Percentiles rank a stretch among this genome's conserved stretches.
Conservation (phyloP, 768 basidiomycete genomes). For the Collybia sordida region DNA sequence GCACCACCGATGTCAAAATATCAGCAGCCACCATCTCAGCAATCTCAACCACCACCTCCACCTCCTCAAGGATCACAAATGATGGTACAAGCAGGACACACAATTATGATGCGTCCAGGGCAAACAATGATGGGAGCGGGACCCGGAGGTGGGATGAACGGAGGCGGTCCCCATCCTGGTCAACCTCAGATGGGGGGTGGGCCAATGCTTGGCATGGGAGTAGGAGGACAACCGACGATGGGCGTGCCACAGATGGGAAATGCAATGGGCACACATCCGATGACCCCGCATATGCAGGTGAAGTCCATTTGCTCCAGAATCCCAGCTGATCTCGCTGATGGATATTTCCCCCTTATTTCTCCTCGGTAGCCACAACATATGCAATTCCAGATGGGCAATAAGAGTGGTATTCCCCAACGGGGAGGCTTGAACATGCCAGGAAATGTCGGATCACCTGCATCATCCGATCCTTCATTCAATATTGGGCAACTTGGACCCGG, state of each 20-base stretch:
- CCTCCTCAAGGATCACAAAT: constrained; percentile 34
- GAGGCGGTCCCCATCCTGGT: constrained; percentile 17
- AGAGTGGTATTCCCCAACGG: constrained; percentile 27
- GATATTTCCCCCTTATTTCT: background rate
- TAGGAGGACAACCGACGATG: constrained; percentile 20
- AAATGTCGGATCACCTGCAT: constrained; percentile 43
- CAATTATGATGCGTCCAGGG: constrained; percentile 29
- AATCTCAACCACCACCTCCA: constrained; percentile 27
- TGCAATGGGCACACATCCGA: constrained; percentile 19
- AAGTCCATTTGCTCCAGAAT: constrained; percentile 1
- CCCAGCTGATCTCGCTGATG: background rate
- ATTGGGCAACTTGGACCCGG: constrained; percentile 28
- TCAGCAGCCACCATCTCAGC: constrained; percentile 28
- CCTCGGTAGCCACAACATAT: constrained; percentile 16
- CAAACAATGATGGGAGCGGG: constrained; percentile 37
- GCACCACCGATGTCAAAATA: constrained; percentile 26
- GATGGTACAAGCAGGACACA: constrained; percentile 26
- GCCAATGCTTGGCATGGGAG: constrained; percentile 22
- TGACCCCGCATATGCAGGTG: constrained; percentile 38
- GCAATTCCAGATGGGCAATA: constrained; percentile 12
- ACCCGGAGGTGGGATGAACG: constrained; percentile 27
- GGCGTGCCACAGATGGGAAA: constrained; percentile 21
- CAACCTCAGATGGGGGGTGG: constrained; percentile 23
- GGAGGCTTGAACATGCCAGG: constrained; percentile 25
- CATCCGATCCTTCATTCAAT: constrained; percentile 42